Evolutionary conservation across 1,139 yeast genomes (phyloP), one percentile per base, ranked within the genome.

Genomic region (Yamadazyma dendronema): DNA sequence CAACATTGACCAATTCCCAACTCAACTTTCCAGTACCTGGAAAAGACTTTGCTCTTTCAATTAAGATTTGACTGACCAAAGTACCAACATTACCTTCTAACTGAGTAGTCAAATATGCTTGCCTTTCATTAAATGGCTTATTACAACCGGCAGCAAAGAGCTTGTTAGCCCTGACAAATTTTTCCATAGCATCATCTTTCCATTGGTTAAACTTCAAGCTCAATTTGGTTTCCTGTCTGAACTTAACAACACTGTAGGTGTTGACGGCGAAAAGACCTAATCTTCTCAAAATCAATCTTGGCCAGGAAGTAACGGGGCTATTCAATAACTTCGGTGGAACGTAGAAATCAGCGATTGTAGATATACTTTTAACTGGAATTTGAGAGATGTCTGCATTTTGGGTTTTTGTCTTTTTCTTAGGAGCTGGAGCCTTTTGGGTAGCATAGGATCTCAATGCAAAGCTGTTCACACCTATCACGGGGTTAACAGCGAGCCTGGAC

Each of bases 1-100:
- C 84, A 52, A 88, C 79, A 45, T 81, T 78, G 28, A 81, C 62
- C 37, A 89, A 68, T 50, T 85, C 84, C 97, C 97, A 89, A 37
- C 76, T 78, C 43, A 87, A 66, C 42, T 74, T 72, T 28, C 78
- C 67, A 42, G 73, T 70, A 13, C 64, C 57, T 15, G 96, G 95
- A 40, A 88, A 67, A 22, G 63, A 52, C 8, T 39, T 47, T 4
- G 62, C 57, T 35, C 72, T 51, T 28, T 53, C 54, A 17, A 52
- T 45, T 41, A 71, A 58, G 16, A 57, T 54, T 28, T 58, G 57
- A 34, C 61, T 51, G 3, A 66, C 67, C 37, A 59, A 65, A 12
- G 52, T 56, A 3, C 74, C 74, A 30, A 66, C 48, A 28, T 46
- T 48, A 14, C 64, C 65, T 24, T 59, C 60, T 44, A 68, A 56